Base-by-base conservation (phyloP, 2,329 filamentous ascomycete species). In the Zymoseptoria brevis region DNA sequence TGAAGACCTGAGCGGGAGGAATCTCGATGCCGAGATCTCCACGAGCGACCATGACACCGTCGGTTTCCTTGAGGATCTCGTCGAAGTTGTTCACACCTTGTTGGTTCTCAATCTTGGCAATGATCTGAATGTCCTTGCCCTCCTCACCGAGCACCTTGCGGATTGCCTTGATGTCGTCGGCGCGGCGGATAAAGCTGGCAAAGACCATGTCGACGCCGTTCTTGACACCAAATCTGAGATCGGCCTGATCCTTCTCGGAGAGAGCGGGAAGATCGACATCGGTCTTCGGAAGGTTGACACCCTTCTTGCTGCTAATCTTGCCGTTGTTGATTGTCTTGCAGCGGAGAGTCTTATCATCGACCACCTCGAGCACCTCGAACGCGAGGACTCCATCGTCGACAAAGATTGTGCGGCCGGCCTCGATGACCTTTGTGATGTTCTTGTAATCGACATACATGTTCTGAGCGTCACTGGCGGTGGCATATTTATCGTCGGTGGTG, bases 391-490 rank as follows among this genome's bases (percentile, higher is more conserved):
- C 94, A 73, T 99, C 94, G 73, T 99, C 94, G 70, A 99, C 94
- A 79, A 96, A 99, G 82, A 99, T 95, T 77, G 88, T 87, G 72
- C 94, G 92, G 73, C 93, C 94, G 61, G 84, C 81, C 75, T 89
- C 78, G 73, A 99, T 97, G 70, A 99, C 94, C 81, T 95, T 96
- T 79, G 93, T 96, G 79, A 99, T 97, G 83, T 99, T 99, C 87
- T 96, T 95, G 84, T 99, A 97, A 82, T 97, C 93, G 72, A 97
- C 88, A 73, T 91, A 96, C 94, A 99, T 96, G 83, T 96, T 96
- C 80, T 92, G 84, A 70, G 90, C 87, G 76, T 95, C 89, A 72
- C 87, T 92, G 60, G 85, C 79, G 59, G 87, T 88, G 69, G 88
- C 88, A 76, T 96, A 97, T 75, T 90, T 80, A 54, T 97, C 92